These are phyloP conservation scores for Irineochytrium annulatum DNA, from an alignment of 192 early-diverging fungal genomes.

Conservation along the genomic window DNA sequence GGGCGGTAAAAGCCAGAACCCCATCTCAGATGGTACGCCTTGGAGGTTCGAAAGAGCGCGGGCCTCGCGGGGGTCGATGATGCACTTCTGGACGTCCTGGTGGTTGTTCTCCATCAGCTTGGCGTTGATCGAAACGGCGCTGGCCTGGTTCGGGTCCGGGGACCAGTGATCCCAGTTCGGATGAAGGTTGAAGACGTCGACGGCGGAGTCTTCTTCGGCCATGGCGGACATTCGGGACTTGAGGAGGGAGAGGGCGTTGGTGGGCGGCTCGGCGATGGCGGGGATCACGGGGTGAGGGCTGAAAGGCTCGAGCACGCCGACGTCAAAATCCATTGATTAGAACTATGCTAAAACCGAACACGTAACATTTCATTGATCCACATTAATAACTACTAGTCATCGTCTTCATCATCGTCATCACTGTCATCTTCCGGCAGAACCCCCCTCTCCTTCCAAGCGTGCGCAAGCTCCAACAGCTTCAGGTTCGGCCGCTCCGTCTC, in stretches of 20 bases:
- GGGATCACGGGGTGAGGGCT: too few relatives aligned
- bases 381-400: too few relatives aligned
- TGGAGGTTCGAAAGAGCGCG: slow-evolving; percentile 8
- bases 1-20: slow-evolving; percentile 25
- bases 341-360: too few relatives aligned
- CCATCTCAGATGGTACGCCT: not conserved
- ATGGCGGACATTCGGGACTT: too few relatives aligned
- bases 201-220: too few relatives aligned
- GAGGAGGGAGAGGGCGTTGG: too few relatives aligned
- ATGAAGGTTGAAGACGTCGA: slow-evolving; percentile 1
- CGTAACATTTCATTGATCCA: too few relatives aligned
- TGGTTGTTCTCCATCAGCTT: slow-evolving; percentile 11
- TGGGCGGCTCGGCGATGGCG: too few relatives aligned
- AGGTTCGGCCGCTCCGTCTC: slow-evolving; percentile 78
- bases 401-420: slow-evolving; percentile 26
- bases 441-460: slow-evolving; percentile 47
- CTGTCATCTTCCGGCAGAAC: slow-evolving; percentile 13
- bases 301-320: too few relatives aligned
- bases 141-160: slow-evolving; percentile 1
- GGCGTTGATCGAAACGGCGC: not conserved
- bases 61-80: slow-evolving; percentile 18
- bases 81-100: slow-evolving; percentile 8
- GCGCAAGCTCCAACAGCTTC: slow-evolving; percentile 88
- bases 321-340: too few relatives aligned
- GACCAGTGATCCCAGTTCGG: slow-evolving; percentile 24